Evolutionary conservation across 2,329 filamentous ascomycete species (phyloP).

Genomic region (Pseudocercospora eumusae): DNA sequence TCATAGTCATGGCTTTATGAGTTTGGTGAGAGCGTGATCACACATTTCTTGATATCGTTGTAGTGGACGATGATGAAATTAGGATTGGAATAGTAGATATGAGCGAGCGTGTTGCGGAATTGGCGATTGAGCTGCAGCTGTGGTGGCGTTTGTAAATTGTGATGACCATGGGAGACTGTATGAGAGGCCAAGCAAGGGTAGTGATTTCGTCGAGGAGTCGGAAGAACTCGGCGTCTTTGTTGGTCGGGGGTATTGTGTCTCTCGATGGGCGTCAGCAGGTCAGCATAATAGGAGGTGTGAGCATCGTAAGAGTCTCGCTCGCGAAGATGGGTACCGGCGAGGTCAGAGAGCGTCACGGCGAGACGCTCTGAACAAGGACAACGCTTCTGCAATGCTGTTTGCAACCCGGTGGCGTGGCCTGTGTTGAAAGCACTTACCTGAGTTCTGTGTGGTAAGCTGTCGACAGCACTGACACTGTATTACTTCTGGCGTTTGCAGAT

Average conservation of each 20-base stretch:
- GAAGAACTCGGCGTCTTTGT: neutral
- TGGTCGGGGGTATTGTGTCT: neutral
- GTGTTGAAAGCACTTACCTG: too few species aligned
- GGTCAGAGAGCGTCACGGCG: too few species aligned
- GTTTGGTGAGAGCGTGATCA: neutral
- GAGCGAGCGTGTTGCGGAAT: neutral
- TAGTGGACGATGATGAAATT: neutral
- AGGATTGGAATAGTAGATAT: neutral
- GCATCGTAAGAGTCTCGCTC: too few species aligned
- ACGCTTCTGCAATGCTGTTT: too few species aligned
- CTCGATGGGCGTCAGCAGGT: too few species aligned
- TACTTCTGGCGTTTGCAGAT: too few species aligned
- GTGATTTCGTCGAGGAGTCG: neutral
- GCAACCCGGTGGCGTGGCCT: too few species aligned
- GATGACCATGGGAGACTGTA: neutral
- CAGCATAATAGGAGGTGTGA: too few species aligned
- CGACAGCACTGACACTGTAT: too few species aligned
- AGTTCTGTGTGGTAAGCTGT: too few species aligned
- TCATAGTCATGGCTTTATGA: neutral
- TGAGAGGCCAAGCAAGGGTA: neutral
- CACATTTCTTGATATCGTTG: neutral
- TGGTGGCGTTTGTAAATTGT: neutral
- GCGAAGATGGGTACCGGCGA: too few species aligned
- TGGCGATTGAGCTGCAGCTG: neutral
- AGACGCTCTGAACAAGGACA: too few species aligned